Base-by-base conservation (phyloP, 371 early-diverging fungal species). In the Mucor velutinosus region DNA sequence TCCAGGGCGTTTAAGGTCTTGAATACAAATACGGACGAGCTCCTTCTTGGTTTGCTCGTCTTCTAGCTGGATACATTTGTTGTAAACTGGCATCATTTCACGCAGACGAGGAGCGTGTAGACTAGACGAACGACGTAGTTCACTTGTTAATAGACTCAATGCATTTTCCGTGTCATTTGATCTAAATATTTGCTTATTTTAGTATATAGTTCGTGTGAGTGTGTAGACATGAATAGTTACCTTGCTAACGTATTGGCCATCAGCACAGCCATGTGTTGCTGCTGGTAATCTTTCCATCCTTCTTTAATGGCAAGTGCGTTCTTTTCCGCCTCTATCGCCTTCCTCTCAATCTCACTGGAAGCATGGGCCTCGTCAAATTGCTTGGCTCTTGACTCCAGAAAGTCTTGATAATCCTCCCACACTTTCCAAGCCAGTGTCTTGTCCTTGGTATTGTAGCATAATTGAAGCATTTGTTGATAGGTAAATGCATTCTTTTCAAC, bases 401-500 rank as follows among this genome's bases (percentile, higher is more conserved):
- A 82, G 3, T 78, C 75, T 66, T 86, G 67, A 71, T 86, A 81
- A 67, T 79, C 81, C 29, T 79, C 73, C 87, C 88, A 89, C 17
- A 87, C 77, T n/a, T 79, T 78, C 67, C 85, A 82, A 14, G 85
- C 83, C 11, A 86, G 63, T 3, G 72, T 69, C 3, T 73, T 60
- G 58, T 84, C 72, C 60, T 84, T 81, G 59, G 75, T 77, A 32
- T 77, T 51, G 65, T 87, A 86, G 63, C 86, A 84, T 12, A 71
- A 76, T 8, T 77, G 79, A 6, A 89, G 75, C 76, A 86, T 79
- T 23, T 73, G 73, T 17, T 78, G 61, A 68, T 83, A 89, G 0
- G 90, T 89, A 74, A 82, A 84, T 30, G 87, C 89, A 64, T 87
- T 85, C 17, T 77, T 83, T 23, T 76, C 63, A 23, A 84, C 74